Percentiles rank a stretch among this genome's conserved stretches.
Conservation (phyloP, 139 green algal species). For the Coccomyxa sp. region DNA sequence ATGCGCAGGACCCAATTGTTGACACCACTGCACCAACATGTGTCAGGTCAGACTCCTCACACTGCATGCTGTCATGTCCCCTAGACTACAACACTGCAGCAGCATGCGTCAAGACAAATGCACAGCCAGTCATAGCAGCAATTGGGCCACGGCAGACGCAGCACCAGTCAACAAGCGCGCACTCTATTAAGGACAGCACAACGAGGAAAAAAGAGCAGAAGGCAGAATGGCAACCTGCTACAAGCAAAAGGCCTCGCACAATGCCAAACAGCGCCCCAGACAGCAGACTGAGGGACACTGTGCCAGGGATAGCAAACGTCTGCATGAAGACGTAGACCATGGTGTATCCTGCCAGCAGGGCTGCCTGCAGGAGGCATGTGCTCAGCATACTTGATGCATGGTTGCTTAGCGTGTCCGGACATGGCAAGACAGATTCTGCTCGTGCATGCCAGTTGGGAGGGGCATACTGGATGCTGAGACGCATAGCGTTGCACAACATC, state of each 20-base stretch:
- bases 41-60: too few relatives aligned
- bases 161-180: neutral
- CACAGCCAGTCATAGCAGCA: too few relatives aligned
- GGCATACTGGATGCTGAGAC: slow-evolving; percentile 17
- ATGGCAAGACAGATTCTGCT: too few relatives aligned
- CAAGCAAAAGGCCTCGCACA: slow-evolving; percentile 24
- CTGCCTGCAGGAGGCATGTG: slow-evolving; percentile 14
- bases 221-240: slow-evolving; percentile 26
- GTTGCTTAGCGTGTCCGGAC: too few relatives aligned
- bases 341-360: neutral
- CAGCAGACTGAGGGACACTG: slow-evolving; percentile 62
- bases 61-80: too few relatives aligned
- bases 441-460: too few relatives aligned
- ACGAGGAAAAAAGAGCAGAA: neutral
- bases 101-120: too few relatives aligned
- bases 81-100: too few relatives aligned
- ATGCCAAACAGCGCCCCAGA: slow-evolving; percentile 63
- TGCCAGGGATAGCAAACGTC: slow-evolving; percentile 73
- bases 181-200: neutral
- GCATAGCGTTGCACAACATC: slow-evolving; percentile 37
- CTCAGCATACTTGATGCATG: too few relatives aligned
- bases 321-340: slow-evolving; percentile 61
- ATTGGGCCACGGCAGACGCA: too few relatives aligned
- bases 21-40: slow-evolving; percentile 26
- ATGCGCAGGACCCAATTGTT: slow-evolving; percentile 41